These are phyloP conservation scores for Beauveria australis DNA, from an alignment of 2,329 filamentous ascomycete genomes.

Conservation along the genomic window DNA sequence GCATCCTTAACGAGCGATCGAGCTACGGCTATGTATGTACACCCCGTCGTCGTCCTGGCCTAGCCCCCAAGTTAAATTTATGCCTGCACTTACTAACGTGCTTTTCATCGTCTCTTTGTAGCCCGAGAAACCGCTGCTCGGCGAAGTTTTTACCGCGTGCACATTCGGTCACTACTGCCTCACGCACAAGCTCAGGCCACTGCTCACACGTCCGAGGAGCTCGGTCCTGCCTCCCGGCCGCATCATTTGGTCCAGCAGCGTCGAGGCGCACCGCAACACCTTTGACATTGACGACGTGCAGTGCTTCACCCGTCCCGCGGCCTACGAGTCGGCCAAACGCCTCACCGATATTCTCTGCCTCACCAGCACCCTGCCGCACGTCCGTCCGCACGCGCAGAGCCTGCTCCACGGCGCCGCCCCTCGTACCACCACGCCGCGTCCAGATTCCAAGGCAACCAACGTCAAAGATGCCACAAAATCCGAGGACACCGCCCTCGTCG, in stretches of 20 bases:
- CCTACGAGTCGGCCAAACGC: constrained; percentile 85
- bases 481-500: constrained; percentile 14
- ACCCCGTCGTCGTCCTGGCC: background rate
- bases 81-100: background rate
- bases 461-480: constrained; percentile 14
- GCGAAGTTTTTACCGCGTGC: constrained; percentile 82
- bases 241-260: constrained; percentile 79
- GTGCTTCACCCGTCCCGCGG: constrained; percentile 48
- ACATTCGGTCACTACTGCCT: constrained; percentile 94
- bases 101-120: constrained; percentile 27
- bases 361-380: constrained; percentile 59
- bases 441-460: background rate
- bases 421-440: constrained; percentile 12
- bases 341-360: constrained; percentile 78
- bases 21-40: constrained; percentile 26
- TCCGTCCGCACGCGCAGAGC: constrained; percentile 43
- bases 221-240: constrained; percentile 44
- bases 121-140: constrained; percentile 51
- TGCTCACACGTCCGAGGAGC: constrained; percentile 48
- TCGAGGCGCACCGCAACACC: constrained; percentile 53
- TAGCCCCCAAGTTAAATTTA: background rate
- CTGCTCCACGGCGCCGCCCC: constrained; percentile 40
- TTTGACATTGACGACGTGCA: constrained; percentile 70
- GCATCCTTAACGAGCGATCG: constrained; percentile 32
- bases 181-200: constrained; percentile 66